phyloP scores from a whole-genome alignment of 495 filamentous ascomycete genomes.

The Daldinia decipiens region DNA sequence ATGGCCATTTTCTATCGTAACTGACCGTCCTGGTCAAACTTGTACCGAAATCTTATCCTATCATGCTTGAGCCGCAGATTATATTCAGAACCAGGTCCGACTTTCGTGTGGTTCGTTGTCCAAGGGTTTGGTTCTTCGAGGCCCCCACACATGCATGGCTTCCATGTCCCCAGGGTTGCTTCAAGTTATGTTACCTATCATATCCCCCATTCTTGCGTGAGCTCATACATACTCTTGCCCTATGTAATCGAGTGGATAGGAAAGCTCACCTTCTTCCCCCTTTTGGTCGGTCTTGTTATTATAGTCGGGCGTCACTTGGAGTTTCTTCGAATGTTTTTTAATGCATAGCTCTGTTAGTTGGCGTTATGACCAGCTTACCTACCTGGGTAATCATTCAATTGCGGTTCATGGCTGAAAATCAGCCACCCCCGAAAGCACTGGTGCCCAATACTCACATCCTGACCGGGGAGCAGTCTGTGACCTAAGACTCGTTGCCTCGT shows the following conservation, averaged over 20 bases:
- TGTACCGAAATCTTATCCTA: no score
- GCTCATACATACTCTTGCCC: slow-evolving; percentile 9
- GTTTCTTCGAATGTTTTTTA: background rate
- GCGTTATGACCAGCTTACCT: background rate
- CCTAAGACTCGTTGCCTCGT: background rate
- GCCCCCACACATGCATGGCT: background rate
- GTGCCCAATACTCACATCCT: slow-evolving; percentile 17
- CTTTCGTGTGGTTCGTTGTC: background rate
- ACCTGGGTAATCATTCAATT: background rate
- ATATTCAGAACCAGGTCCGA: background rate
- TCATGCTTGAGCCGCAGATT: background rate
- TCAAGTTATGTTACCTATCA: background rate
- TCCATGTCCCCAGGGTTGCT: background rate
- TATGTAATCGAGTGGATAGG: slow-evolving; percentile 8
- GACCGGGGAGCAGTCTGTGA: background rate
- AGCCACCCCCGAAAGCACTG: slow-evolving; percentile 3
- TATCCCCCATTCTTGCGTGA: background rate
- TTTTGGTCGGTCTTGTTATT: background rate
- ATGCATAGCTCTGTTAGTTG: background rate
- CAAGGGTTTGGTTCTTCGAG: background rate
- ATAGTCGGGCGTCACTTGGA: slow-evolving; percentile 16
- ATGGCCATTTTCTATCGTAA: background rate
- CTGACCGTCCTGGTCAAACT: no score
- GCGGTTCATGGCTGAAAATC: background rate
- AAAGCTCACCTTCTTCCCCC: background rate